Evolutionary conservation across 371 early-diverging fungal genomes (phyloP).

Genomic region (Smittium mucronatum): DNA sequence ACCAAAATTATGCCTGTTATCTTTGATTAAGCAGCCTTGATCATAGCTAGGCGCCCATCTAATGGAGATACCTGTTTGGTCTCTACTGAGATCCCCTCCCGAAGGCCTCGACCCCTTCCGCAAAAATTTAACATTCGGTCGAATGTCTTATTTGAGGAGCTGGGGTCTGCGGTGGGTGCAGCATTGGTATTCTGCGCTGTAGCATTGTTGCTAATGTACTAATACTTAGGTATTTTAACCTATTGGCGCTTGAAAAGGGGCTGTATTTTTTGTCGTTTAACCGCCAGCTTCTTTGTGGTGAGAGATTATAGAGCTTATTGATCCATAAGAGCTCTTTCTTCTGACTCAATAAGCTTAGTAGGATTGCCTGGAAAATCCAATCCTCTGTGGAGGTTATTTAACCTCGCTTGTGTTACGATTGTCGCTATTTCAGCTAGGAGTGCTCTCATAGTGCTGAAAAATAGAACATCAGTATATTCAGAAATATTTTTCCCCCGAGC

Average conservation of each 20-base stretch:
- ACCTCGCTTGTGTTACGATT: not conserved
- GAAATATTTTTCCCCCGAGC: not conserved
- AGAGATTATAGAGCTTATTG: not conserved
- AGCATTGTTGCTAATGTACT: not conserved
- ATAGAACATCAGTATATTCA: not conserved
- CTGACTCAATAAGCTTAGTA: not conserved
- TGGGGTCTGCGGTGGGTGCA: not conserved
- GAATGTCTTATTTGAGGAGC: not conserved
- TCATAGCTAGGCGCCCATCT: not conserved
- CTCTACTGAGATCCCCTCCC: not conserved
- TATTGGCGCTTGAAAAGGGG: not conserved
- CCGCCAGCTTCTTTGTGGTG: not conserved
- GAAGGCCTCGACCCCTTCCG: not conserved
- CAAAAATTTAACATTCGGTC: not conserved
- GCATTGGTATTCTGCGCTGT: not conserved
- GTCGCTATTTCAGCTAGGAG: not conserved
- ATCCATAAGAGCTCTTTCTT: constrained; percentile 6
- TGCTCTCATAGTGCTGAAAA: not conserved
- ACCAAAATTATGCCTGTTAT: not conserved
- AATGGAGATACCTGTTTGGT: not conserved
- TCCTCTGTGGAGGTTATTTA: constrained; percentile 2
- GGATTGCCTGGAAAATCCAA: constrained; percentile 1
- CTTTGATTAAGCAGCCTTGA: not conserved
- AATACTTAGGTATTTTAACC: not conserved
- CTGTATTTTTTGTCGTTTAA: not conserved